phyloP scores from a whole-genome alignment of 1,139 yeast genomes.

The Hyphopichia wangnamkhiaoensis region DNA sequence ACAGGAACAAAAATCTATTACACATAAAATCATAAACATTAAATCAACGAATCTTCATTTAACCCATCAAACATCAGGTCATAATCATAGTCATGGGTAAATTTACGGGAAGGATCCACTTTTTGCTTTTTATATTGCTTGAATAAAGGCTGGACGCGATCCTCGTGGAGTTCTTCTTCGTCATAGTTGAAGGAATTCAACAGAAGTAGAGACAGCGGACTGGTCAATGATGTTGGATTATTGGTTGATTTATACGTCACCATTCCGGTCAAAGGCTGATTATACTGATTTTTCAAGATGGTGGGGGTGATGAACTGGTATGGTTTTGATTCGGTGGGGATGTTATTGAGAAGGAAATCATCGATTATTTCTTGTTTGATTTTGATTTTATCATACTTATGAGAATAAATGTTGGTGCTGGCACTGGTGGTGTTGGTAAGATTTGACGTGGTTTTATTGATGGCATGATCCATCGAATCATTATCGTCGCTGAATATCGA shows the following conservation, averaged over 20 bases:
- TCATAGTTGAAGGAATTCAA: conserved; percentile 31
- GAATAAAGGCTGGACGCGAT: not conserved
- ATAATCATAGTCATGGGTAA: too few relatives aligned
- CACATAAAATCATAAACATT: too few relatives aligned
- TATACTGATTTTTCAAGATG: conserved; percentile 14
- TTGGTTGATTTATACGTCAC: too few relatives aligned
- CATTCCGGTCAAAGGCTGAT: too few relatives aligned
- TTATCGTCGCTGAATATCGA: conserved; percentile 33
- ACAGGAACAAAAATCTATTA: too few relatives aligned
- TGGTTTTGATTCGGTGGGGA: conserved; percentile 25
- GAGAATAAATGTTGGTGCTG: conserved; percentile 1
- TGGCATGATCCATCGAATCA: conserved; percentile 7
- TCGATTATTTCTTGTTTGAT: conserved; percentile 45
- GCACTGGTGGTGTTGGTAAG: conserved; percentile 8
- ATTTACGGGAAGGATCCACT: too few relatives aligned
- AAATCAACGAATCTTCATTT: too few relatives aligned
- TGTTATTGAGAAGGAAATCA: conserved; percentile 40
- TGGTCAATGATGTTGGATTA: conserved; percentile 24
- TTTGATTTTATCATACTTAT: conserved; percentile 25
- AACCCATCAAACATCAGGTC: too few relatives aligned
- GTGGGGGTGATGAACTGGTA: conserved; percentile 19
- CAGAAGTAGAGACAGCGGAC: conserved; percentile 37
- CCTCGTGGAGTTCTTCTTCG: conserved; percentile 13
- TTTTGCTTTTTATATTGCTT: conserved; percentile 3
- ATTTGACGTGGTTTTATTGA: conserved; percentile 13